Base-by-base conservation (phyloP, 2,329 filamentous ascomycete genomes). In the Hymenoscyphus linearis region DNA sequence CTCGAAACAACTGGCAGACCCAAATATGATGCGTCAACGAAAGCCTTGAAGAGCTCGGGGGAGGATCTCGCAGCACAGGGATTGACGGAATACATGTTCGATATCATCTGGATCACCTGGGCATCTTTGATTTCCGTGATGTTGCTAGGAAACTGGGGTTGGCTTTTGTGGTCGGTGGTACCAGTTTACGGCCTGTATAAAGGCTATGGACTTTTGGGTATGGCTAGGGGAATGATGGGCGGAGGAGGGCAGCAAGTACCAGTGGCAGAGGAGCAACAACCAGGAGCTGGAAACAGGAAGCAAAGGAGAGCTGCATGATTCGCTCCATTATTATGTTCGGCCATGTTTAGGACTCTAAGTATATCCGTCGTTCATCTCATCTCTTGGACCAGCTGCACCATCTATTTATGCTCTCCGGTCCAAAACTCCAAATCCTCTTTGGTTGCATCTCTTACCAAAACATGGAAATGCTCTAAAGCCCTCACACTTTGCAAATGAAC, bases 21-120 rank as follows among this genome's bases (percentile, higher is more conserved):
- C 26, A 86, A 80, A 63, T 90, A 87, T 73, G 74, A 85, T 25
- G 77, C 78, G 27, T 86, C 85, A 55, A 70, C 66, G 40, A 70
- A 69, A 50, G 63, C 68, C 2, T 80, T 98, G 64, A 86, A 85
- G 73, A 85, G 82, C 35, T 80, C 90, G 0, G 93, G 95, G 52
- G 93, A 98, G 74, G 95, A 99, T 74, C 84, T 99, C 57, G 86
- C 89, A 58, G 90, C 91, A 10, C 83, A 88, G 36, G 95, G 95
- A 4, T 78, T 99, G 79, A 98, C 93, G 12, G 95, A 97, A 77
- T 98, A 96, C 80, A 91, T 98, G 89, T 99, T 96, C 83, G 95
- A 99, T 77, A 85, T 96, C 56, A 80, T 96, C 58, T 98, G 96
- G 84, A 91, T 96, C 78, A 97, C 92, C 0, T 97, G 93, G 87